phyloP scores from a whole-genome alignment of 345 rosid species.

The Syzygium aromaticum region DNA sequence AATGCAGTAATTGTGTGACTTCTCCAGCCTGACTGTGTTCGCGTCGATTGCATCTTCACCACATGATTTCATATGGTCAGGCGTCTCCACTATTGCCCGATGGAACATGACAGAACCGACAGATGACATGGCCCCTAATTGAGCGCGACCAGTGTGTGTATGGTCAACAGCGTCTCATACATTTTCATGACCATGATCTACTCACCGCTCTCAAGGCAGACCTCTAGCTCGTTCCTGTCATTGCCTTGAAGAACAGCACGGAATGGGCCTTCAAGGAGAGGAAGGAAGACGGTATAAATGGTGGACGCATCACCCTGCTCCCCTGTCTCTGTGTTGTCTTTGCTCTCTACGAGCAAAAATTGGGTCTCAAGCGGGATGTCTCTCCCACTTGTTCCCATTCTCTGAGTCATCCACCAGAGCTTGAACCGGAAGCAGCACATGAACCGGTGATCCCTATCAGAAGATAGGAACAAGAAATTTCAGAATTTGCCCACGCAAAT shows the following conservation, averaged over 20 bases:
- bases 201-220: slow-evolving; percentile 97
- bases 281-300: slow-evolving; percentile 82
- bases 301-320: slow-evolving; percentile 44
- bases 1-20: slow-evolving; percentile 4
- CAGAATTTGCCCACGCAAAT: not conserved
- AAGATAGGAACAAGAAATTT: not conserved
- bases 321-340: slow-evolving; percentile 39
- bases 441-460: slow-evolving; percentile 68
- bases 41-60: slow-evolving; percentile 21
- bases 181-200: slow-evolving; percentile 26
- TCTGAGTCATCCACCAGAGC: slow-evolving; percentile 99
- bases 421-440: slow-evolving; percentile 93
- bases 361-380: slow-evolving; percentile 97
- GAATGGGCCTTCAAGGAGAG: slow-evolving; percentile 94
- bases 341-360: slow-evolving; percentile 86
- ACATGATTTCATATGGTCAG: slow-evolving; percentile 2
- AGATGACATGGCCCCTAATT: slow-evolving; percentile 1
- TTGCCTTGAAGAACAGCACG: slow-evolving; percentile 94
- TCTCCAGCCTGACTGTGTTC: slow-evolving; percentile 20
- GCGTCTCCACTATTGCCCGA: slow-evolving; percentile 6
- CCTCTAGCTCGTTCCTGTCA: slow-evolving; percentile 71
- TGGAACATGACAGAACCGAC: slow-evolving; percentile 10
- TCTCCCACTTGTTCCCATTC: slow-evolving; percentile 85
- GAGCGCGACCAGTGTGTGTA: not conserved
- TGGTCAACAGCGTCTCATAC: slow-evolving; percentile 4